A percentile compares a stretch with the other conserved stretches of the same genome.
Conservation (phyloP, 2,329 filamentous ascomycete species). For the Cercospora sp. region DNA sequence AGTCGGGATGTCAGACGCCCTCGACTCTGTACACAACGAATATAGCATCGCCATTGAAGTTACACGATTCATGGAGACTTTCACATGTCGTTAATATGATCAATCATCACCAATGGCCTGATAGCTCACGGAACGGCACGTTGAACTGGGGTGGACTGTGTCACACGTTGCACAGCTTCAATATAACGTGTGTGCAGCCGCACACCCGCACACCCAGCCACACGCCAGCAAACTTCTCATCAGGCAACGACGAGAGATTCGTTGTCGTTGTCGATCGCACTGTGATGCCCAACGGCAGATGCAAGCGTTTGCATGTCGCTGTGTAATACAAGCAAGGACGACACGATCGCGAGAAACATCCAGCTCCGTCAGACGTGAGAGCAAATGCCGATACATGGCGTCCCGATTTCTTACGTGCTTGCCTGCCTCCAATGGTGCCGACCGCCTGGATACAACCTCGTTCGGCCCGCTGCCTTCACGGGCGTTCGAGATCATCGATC, state of each 20-base stretch:
- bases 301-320: not conserved
- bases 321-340: constrained; percentile 1
- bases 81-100: not conserved
- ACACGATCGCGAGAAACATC: not conserved
- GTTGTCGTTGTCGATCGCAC: not conserved
- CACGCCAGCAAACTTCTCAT: not conserved
- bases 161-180: not conserved
- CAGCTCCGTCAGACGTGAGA: not conserved
- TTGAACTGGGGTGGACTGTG: not conserved
- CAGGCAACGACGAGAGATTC: not conserved
- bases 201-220: not conserved
- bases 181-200: not conserved
- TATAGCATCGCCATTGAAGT: not conserved
- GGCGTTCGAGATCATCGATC: not conserved
- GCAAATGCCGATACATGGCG: not conserved
- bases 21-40: not conserved
- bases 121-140: not conserved
- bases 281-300: not conserved
- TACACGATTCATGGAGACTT: not conserved
- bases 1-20: not conserved
- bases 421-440: not conserved
- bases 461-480: not conserved
- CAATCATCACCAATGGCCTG: not conserved
- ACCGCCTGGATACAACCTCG: not conserved
- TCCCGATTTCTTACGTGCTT: not conserved